These are phyloP conservation scores for Phytophthora pluvialis DNA, from an alignment of 352 stramenopile genomes.

Conservation along the genomic window DNA sequence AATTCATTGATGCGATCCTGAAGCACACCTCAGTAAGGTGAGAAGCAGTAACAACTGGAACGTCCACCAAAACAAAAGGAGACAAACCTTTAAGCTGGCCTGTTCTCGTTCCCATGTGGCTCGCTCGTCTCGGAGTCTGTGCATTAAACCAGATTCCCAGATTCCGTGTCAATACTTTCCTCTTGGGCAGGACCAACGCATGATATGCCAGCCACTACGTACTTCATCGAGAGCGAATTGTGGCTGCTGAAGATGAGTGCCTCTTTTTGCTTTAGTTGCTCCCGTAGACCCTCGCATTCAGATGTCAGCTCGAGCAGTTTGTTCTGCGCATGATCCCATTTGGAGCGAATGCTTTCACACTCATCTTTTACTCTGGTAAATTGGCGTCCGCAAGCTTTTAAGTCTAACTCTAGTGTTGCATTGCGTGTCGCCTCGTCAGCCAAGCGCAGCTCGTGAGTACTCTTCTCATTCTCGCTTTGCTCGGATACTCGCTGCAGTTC, in stretches of 20 bases:
- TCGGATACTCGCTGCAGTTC: constrained; percentile 53
- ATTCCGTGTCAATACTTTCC: neutral
- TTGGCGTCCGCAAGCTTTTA: constrained; percentile 57
- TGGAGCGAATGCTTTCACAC: constrained; percentile 48
- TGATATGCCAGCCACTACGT: constrained; percentile 4
- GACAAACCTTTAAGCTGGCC: constrained; percentile 48
- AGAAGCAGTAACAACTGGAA: no score
- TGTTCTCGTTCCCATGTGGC: constrained; percentile 57
- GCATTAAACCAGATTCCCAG: neutral
- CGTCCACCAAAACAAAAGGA: neutral
- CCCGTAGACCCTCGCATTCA: constrained; percentile 67
- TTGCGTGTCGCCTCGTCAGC: constrained; percentile 54
- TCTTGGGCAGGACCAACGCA: neutral
- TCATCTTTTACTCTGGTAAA: constrained; percentile 57
- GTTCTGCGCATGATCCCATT: constrained; percentile 64
- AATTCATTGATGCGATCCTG: constrained; percentile 63
- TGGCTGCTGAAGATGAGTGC: constrained; percentile 66
- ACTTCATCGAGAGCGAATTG: constrained; percentile 63
- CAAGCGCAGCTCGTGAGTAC: constrained; percentile 48
- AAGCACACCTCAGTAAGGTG: no score
- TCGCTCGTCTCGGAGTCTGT: constrained; percentile 68
- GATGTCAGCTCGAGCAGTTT: constrained; percentile 57
- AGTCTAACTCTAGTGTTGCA: constrained; percentile 59
- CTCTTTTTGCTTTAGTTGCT: constrained; percentile 82
- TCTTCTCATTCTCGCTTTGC: constrained; percentile 44